Percentiles rank a stretch among this genome's conserved stretches.
Conservation (phyloP, 2,329 filamentous ascomycete genomes). For the Aspergillus persii region DNA sequence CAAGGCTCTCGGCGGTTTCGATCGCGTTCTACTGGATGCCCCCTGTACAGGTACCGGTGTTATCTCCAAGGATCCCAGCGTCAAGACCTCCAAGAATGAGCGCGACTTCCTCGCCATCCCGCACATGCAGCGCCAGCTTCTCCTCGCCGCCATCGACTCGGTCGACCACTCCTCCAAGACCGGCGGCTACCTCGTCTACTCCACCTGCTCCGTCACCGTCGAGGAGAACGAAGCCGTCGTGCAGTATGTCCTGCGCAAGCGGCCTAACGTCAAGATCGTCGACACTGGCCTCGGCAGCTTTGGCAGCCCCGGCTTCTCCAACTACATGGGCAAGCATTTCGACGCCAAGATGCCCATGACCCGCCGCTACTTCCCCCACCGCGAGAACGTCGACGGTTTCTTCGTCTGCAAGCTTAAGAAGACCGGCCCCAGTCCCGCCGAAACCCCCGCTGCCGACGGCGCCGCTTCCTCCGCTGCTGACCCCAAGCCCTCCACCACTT, state of each 20-base stretch:
- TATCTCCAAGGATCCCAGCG: slow-evolving; percentile 92
- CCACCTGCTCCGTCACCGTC: slow-evolving; percentile 89
- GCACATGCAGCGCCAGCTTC: slow-evolving; percentile 90
- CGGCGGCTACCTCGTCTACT: slow-evolving; percentile 93
- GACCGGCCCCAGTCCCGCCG: slow-evolving; percentile 67
- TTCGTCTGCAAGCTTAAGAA: slow-evolving; percentile 98
- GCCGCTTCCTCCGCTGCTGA: slow-evolving; percentile 23
- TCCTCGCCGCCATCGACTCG: slow-evolving; percentile 90
- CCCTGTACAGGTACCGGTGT: slow-evolving; percentile 97
- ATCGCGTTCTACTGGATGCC: slow-evolving; percentile 88
- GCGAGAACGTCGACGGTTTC: slow-evolving; percentile 96
- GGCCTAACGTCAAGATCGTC: slow-evolving; percentile 90
- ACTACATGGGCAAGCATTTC: slow-evolving; percentile 88
- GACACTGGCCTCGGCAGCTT: slow-evolving; percentile 81
- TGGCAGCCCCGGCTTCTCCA: slow-evolving; percentile 88
- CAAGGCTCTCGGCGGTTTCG: slow-evolving; percentile 90
- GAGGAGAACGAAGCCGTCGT: slow-evolving; percentile 95
- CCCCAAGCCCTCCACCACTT: slow-evolving; percentile 17
- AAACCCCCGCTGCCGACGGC: slow-evolving; percentile 24
- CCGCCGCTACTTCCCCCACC: slow-evolving; percentile 82
- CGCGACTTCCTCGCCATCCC: slow-evolving; percentile 91
- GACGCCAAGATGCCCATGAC: slow-evolving; percentile 80
- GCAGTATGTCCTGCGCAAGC: slow-evolving; percentile 84
- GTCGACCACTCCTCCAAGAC: slow-evolving; percentile 89
- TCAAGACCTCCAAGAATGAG: slow-evolving; percentile 98